Conservation (phyloP, 2,329 filamentous ascomycete genomes). For the Fusarium torreyae region DNA sequence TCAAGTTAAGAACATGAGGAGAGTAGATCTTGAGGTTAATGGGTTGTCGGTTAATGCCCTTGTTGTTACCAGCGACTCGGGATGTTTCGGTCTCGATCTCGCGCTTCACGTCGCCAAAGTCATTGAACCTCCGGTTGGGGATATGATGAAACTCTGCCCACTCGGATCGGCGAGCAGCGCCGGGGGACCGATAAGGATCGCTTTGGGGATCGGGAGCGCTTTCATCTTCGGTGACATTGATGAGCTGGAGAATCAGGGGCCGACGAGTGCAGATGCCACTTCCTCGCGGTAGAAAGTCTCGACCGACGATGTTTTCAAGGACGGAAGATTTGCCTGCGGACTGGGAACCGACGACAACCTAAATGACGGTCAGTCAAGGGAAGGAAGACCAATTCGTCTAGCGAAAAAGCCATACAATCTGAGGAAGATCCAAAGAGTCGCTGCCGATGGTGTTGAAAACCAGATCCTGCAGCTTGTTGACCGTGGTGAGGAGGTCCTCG, state of each 20-base stretch:
- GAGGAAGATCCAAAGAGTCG: constrained; percentile 95
- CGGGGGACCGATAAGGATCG: constrained; percentile 83
- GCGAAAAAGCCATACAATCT: constrained; percentile 81
- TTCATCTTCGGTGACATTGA: constrained; percentile 90
- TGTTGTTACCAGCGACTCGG: constrained; percentile 93
- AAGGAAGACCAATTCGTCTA: constrained; percentile 28
- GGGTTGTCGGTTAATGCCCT: constrained; percentile 96
- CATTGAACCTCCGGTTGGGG: constrained; percentile 87
- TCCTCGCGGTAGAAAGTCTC: constrained; percentile 96
- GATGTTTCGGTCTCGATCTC: constrained; percentile 98
- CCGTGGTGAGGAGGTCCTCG: constrained; percentile 93
- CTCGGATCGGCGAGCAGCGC: constrained; percentile 74
- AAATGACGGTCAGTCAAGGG: constrained; percentile 42
- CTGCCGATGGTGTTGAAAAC: constrained; percentile 99
- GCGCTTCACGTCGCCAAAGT: constrained; percentile 93
- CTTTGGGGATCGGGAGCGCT: constrained; percentile 75
- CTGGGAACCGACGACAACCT: constrained; percentile 99
- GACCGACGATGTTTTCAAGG: constrained; percentile 97
- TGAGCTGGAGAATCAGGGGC: constrained; percentile 96
- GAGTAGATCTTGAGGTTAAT: constrained; percentile 99
- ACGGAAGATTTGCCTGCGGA: constrained; percentile 99
- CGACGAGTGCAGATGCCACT: constrained; percentile 96
- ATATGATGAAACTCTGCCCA: constrained; percentile 99
- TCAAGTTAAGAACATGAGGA: constrained; percentile 95
- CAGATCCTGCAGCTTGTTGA: constrained; percentile 98